These are phyloP conservation scores for Tieghemostelium lacteum DNA, from an alignment of 78 protist genomes.

Conservation along the genomic window DNA sequence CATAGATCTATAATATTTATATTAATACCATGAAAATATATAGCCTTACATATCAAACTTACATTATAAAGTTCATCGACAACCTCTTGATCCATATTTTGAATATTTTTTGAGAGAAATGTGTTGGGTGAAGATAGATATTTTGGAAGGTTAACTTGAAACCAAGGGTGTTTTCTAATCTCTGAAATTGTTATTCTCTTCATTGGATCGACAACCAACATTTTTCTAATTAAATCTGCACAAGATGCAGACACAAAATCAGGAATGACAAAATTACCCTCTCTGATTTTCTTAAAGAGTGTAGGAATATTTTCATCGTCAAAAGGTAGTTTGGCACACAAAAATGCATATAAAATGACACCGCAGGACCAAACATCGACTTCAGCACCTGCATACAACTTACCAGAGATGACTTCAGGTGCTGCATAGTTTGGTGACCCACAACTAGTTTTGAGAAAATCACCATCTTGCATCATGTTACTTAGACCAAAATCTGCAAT, in stretches of 20 bases:
- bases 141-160: constrained; percentile 83
- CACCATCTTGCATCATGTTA: constrained; percentile 98
- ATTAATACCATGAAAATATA: not conserved
- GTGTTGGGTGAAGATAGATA: constrained; percentile 82
- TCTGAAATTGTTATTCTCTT: constrained; percentile 94
- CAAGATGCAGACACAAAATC: constrained; percentile 83
- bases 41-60: not conserved
- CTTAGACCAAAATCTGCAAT: constrained; percentile 99
- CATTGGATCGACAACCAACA: constrained; percentile 98
- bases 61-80: constrained; percentile 52
- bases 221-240: constrained; percentile 90
- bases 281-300: constrained; percentile 95
- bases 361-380: constrained; percentile 96
- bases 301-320: constrained; percentile 98
- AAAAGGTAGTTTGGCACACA: constrained; percentile 95
- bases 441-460: constrained; percentile 96
- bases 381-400: constrained; percentile 97
- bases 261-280: constrained; percentile 93
- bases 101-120: constrained; percentile 33
- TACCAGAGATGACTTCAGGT: constrained; percentile 98
- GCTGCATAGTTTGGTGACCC: constrained; percentile 99
- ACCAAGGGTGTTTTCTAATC: constrained; percentile 95
- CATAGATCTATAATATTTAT: not conserved
- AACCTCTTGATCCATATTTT: constrained; percentile 29
- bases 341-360: constrained; percentile 81